Evolutionary conservation across 1,139 yeast species (phyloP).

Genomic region (Sugiyamaella pinicola): DNA sequence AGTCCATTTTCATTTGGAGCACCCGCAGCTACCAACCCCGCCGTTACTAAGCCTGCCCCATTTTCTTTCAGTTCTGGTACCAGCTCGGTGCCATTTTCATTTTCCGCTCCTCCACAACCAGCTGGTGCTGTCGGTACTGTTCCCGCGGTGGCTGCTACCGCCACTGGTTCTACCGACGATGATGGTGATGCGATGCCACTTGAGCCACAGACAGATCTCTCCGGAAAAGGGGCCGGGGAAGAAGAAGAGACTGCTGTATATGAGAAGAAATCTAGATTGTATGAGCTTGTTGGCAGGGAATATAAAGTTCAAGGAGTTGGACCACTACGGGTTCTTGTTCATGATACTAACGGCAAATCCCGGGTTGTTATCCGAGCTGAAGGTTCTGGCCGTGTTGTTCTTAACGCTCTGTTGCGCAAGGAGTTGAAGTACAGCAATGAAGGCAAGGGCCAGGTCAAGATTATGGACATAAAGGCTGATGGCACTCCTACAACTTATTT

Average conservation of each 20-base stretch:
- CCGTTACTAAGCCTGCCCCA: constrained; percentile 16
- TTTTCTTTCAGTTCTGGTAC: constrained; percentile 24
- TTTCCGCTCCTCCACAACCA: constrained; percentile 6
- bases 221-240: constrained; percentile 72
- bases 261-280: constrained; percentile 71
- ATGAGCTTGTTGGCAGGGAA: constrained; percentile 50
- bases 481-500: constrained; percentile 60
- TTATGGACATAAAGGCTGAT: constrained; percentile 57
- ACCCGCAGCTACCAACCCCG: neutral
- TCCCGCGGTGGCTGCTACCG: constrained; percentile 22
- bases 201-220: constrained; percentile 40
- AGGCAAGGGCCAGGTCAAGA: constrained; percentile 49
- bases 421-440: constrained; percentile 52
- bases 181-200: constrained; percentile 32
- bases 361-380: constrained; percentile 85
- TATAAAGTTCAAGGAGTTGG: constrained; percentile 66
- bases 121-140: neutral
- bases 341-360: constrained; percentile 58
- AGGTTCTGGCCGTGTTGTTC: constrained; percentile 78
- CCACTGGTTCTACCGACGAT: constrained; percentile 20
- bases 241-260: constrained; percentile 71
- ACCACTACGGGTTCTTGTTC: constrained; percentile 68
- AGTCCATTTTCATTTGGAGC: constrained; percentile 36
- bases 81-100: constrained; percentile 17
- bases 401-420: constrained; percentile 62